Percentiles rank a stretch among this genome's conserved stretches.
Evolutionary conservation across 108 stramenopile genomes (phyloP).

Genomic region (Cyclotella kingstonii): DNA sequence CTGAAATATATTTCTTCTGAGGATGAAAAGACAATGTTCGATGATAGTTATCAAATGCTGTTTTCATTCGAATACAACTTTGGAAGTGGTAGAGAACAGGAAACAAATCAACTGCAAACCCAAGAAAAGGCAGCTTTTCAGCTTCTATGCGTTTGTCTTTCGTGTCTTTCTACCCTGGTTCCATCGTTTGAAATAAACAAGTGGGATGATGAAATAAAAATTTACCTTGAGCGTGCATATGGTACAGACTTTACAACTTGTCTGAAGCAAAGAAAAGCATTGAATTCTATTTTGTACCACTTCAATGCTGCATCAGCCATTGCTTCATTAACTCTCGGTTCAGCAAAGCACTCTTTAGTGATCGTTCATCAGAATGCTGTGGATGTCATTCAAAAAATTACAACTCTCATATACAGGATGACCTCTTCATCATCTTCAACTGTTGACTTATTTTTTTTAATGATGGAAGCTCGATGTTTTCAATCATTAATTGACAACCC

Average conservation of each 20-base stretch:
- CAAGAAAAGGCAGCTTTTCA: constrained; percentile 17
- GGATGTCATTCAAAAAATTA: constrained; percentile 16
- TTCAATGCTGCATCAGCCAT: constrained; percentile 26
- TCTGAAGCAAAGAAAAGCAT: constrained; percentile 31
- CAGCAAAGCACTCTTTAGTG: too few species aligned
- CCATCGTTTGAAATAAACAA: constrained; percentile 10
- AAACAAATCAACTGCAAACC: neutral
- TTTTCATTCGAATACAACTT: constrained; percentile 23
- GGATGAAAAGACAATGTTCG: neutral
- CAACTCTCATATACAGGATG: constrained; percentile 18
- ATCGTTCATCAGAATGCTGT: constrained; percentile 35
- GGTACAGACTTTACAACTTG: constrained; percentile 35
- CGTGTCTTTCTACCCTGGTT: constrained; percentile 18
- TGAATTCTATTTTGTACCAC: constrained; percentile 14
- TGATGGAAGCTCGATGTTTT: constrained; percentile 24
- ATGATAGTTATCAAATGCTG: neutral
- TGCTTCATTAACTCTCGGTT: constrained; percentile 37
- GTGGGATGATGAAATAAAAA: too few species aligned
- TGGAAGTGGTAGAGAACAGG: constrained; percentile 4
- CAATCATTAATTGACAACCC: constrained; percentile 34
- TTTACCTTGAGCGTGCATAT: too few species aligned
- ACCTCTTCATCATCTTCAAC: constrained; percentile 24
- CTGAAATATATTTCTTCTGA: constrained; percentile 16
- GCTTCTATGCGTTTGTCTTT: constrained; percentile 15
- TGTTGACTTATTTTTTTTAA: constrained; percentile 22